Evolutionary conservation across 2,329 filamentous ascomycete species (phyloP).

Genomic region (Ophioceras dolichostomum): DNA sequence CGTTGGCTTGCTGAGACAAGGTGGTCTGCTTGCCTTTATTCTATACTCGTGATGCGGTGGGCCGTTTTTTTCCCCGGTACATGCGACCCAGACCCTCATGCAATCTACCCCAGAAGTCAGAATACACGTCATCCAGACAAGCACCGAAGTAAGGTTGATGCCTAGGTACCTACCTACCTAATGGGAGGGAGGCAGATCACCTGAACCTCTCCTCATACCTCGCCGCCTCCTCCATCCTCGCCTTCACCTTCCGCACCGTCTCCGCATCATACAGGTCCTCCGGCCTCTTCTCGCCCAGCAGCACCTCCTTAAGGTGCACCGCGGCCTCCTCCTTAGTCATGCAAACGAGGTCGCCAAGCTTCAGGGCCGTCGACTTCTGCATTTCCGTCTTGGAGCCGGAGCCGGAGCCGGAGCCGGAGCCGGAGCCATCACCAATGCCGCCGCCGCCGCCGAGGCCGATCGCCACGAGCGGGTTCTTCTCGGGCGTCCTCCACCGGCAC

Average conservation of each 20-base stretch:
- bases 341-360: slow-evolving; percentile 63
- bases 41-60: no score
- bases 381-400: slow-evolving; percentile 33
- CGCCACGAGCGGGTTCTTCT: slow-evolving; percentile 39
- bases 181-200: slow-evolving; percentile 12
- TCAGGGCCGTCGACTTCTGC: slow-evolving; percentile 64
- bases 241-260: slow-evolving; percentile 55
- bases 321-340: slow-evolving; percentile 88
- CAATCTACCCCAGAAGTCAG: no score
- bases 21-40: no score
- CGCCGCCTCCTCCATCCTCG: slow-evolving; percentile 54
- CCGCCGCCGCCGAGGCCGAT: slow-evolving; percentile 39
- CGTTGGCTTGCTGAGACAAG: no score
- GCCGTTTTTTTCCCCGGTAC: no score
- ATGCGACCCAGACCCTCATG: no score
- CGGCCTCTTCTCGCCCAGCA: slow-evolving; percentile 53
- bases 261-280: slow-evolving; percentile 64
- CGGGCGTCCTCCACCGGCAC: slow-evolving; percentile 63
- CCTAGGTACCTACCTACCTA: no score
- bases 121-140: no score
- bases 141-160: no score
- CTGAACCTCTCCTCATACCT: slow-evolving; percentile 42
- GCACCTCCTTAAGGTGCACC: slow-evolving; percentile 66
- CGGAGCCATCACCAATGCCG: background rate
- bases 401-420: background rate